Evolutionary conservation across 345 rosid species (phyloP).

Genomic region (Syzygium oleosum): DNA sequence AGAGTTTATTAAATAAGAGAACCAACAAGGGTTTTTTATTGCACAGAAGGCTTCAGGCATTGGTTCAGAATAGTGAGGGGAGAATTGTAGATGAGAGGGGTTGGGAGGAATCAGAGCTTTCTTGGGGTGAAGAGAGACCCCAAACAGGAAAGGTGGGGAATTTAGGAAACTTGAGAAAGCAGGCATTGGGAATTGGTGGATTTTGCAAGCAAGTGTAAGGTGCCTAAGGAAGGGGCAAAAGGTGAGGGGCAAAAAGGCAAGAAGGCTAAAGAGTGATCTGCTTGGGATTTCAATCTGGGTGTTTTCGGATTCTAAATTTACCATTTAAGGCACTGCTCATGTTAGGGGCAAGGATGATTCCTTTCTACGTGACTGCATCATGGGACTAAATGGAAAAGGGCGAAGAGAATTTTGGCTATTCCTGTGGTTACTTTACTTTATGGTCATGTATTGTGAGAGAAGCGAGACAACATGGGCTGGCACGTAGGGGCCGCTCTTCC

Average conservation of each 20-base stretch:
- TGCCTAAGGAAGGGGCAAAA: constrained; percentile 40
- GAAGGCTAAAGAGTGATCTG: constrained; percentile 8
- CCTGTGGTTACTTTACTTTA: background rate
- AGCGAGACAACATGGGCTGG: background rate
- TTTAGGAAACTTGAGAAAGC: constrained; percentile 97
- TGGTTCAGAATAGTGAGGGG: constrained; percentile 16
- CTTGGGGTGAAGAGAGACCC: constrained; percentile 57
- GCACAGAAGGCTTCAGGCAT: constrained; percentile 44
- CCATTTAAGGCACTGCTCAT: background rate
- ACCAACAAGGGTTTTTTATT: constrained; percentile 28
- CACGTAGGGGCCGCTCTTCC: background rate
- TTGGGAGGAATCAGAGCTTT: constrained; percentile 73
- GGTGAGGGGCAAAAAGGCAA: constrained; percentile 9
- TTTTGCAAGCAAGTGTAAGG: constrained; percentile 75
- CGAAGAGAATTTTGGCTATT: background rate
- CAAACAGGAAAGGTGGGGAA: constrained; percentile 44
- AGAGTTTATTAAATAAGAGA: constrained; percentile 18
- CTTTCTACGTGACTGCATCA: constrained; percentile 29
- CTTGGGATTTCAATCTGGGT: constrained; percentile 11
- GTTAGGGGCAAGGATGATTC: background rate
- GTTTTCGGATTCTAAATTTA: background rate
- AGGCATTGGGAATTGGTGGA: constrained; percentile 59
- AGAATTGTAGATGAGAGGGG: constrained; percentile 3
- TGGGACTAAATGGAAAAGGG: constrained; percentile 33
- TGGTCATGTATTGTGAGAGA: background rate